phyloP scores from a whole-genome alignment of 2,329 filamentous ascomycete genomes.

The Microcyclosporella mali region DNA sequence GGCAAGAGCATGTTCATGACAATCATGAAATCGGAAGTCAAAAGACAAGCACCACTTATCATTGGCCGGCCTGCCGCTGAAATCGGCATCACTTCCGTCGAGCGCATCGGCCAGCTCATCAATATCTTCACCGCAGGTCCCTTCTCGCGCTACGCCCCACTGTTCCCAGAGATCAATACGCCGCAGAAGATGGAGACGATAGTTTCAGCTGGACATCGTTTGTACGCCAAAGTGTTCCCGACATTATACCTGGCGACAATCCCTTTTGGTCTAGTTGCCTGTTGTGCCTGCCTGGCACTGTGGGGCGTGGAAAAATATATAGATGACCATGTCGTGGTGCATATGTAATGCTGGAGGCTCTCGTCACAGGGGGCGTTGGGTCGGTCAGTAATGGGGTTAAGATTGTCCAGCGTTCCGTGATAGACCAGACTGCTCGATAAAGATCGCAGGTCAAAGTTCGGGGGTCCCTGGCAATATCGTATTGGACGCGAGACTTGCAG shows the following conservation, averaged over 20 bases:
- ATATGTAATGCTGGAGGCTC: conserved; percentile 4
- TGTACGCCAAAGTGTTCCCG: conserved; percentile 19
- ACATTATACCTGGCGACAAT: conserved; percentile 18
- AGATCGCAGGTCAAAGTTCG: too few relatives aligned
- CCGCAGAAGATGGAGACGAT: conserved; percentile 7
- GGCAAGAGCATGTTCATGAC: conserved; percentile 44
- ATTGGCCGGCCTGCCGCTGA: conserved; percentile 33
- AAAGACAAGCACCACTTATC: conserved; percentile 44
- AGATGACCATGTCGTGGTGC: conserved; percentile 9
- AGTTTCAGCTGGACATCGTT: conserved; percentile 12
- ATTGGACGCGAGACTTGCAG: too few relatives aligned
- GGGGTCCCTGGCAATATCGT: too few relatives aligned
- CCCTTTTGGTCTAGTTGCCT: conserved; percentile 14
- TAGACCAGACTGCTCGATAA: too few relatives aligned
- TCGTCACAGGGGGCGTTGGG: too few relatives aligned
- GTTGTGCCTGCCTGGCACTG: conserved; percentile 11
- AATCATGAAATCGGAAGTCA: conserved; percentile 43
- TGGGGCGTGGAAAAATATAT: conserved; percentile 18
- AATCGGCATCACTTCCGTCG: conserved; percentile 6
- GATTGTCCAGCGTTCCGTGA: too few relatives aligned
- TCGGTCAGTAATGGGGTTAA: too few relatives aligned
- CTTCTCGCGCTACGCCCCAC: conserved; percentile 10
- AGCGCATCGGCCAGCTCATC: conserved; percentile 9
- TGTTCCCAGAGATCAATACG: conserved; percentile 15
- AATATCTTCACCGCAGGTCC: conserved; percentile 14